These are phyloP conservation scores for Dothideomycetes sp. DNA, from an alignment of 2,329 filamentous ascomycete species.

Conservation along the genomic window DNA sequence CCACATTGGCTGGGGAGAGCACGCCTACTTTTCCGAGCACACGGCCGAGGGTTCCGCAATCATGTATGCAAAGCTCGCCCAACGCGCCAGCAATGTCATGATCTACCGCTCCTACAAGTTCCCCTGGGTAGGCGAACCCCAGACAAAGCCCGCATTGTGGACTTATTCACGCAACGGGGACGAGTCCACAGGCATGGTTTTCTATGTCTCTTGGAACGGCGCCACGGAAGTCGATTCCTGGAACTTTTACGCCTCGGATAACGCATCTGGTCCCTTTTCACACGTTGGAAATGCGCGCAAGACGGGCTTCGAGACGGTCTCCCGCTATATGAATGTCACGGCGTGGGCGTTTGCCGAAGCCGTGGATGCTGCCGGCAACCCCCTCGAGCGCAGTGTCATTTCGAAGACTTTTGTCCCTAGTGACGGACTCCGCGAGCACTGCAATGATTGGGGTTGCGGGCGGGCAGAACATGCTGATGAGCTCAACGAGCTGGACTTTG, in stretches of 20 bases:
- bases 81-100: conserved; percentile 29
- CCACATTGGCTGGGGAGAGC: conserved; percentile 46
- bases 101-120: conserved; percentile 46
- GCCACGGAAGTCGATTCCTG: conserved; percentile 37
- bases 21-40: conserved; percentile 32
- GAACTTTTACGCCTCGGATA: conserved; percentile 37
- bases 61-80: conserved; percentile 41
- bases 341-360: conserved; percentile 23
- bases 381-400: conserved; percentile 21
- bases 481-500: conserved; percentile 10
- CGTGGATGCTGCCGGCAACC: conserved; percentile 17
- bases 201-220: conserved; percentile 46
- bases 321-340: conserved; percentile 13
- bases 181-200: conserved; percentile 20
- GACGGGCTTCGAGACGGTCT: conserved; percentile 33
- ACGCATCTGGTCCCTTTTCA: conserved; percentile 23
- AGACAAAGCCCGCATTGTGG: conserved; percentile 26
- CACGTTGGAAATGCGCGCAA: conserved; percentile 28
- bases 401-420: conserved; percentile 26
- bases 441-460: conserved; percentile 22
- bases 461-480: conserved; percentile 12
- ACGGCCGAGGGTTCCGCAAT: conserved; percentile 37
- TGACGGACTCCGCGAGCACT: conserved; percentile 16
- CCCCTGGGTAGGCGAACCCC: conserved; percentile 40
- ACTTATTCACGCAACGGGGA: conserved; percentile 25